Conservation (phyloP, 495 filamentous ascomycete genomes). For the Tuber microsphaerosporum region DNA sequence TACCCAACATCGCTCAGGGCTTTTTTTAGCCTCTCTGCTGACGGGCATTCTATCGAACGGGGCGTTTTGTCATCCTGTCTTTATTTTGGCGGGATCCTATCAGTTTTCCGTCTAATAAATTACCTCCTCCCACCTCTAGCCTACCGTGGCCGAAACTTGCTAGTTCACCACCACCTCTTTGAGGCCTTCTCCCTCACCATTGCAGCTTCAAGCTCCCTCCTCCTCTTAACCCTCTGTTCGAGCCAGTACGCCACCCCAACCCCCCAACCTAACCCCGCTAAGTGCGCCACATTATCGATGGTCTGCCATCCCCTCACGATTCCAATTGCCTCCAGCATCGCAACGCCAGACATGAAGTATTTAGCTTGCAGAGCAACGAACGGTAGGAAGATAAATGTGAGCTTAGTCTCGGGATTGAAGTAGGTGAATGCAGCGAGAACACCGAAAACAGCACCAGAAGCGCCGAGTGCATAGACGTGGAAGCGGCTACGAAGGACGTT, state of each 20-base stretch:
- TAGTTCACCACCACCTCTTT: conserved; percentile 10
- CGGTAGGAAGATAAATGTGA: conserved; percentile 49
- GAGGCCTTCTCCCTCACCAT: neutral
- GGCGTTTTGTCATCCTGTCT: too few relatives aligned
- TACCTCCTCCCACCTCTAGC: neutral
- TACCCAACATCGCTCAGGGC: too few relatives aligned
- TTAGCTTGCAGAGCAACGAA: conserved; percentile 50
- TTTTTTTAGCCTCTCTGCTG: too few relatives aligned
- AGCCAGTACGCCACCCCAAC: conserved; percentile 31
- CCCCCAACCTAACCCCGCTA: conserved; percentile 51
- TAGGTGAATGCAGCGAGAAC: conserved; percentile 62
- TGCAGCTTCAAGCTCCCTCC: conserved; percentile 9
- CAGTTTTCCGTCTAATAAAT: neutral
- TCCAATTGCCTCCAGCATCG: conserved; percentile 48
- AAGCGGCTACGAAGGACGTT: conserved; percentile 53
- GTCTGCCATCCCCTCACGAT: conserved; percentile 42
- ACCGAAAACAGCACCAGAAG: conserved; percentile 65
- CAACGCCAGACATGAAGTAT: conserved; percentile 47
- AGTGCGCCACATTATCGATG: conserved; percentile 66
- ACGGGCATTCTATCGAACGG: too few relatives aligned
- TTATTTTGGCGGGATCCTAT: too few relatives aligned
- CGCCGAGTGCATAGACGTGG: conserved; percentile 56
- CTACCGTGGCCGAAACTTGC: neutral
- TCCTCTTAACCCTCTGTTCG: conserved; percentile 27
- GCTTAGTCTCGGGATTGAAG: conserved; percentile 52